Evolutionary conservation across 345 rosid species (phyloP), one percentile per base, ranked within the genome.

Genomic region (Brassica nigra): DNA sequence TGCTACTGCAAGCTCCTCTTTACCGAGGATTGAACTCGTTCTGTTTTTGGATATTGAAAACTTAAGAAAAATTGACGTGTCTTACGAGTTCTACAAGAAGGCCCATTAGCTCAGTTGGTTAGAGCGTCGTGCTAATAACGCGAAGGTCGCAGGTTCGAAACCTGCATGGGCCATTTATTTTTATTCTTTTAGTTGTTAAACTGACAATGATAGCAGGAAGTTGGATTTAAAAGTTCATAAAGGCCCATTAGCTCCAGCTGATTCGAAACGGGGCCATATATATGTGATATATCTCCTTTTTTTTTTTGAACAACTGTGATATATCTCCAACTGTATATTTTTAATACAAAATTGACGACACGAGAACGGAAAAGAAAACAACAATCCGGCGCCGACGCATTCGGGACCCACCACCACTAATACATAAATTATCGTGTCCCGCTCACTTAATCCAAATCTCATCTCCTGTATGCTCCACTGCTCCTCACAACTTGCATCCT

Each of bases 121-220:
- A 89, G 89, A 93, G 92, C 91, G 93, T 91, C 90, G 91, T 91
- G 95, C 91, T 90, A 93, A 90, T 91, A 87, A 92, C 95, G 93
- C 94, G 89, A 90, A 89, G 94, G 97, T 90, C 88, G 70, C 78
- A 79, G 82, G 78, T 73, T 79, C 74, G 78, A 79, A 67, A 73
- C 70, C 82, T 79, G 75, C 75, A 68, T 79, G 74, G 70, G 74
- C 82, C 78, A 79, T 39, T 10, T 39, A 7, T 8, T 39, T 39
- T 39, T 8, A 7, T 39, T 8, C 11, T 39, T 8, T 39, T 39
- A 10, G 14, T 39, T 2, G 47, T 9, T 39, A 10, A 10, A 10
- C 4, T 39, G 10, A 7, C 10, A 10, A 10, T 39, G 47, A 14
- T 39, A 0, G 27, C 27, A 23, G 27, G 27, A 23, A 23, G 27